Conservation (phyloP, 768 basidiomycete species). For the Fomitopsis pulvina region DNA sequence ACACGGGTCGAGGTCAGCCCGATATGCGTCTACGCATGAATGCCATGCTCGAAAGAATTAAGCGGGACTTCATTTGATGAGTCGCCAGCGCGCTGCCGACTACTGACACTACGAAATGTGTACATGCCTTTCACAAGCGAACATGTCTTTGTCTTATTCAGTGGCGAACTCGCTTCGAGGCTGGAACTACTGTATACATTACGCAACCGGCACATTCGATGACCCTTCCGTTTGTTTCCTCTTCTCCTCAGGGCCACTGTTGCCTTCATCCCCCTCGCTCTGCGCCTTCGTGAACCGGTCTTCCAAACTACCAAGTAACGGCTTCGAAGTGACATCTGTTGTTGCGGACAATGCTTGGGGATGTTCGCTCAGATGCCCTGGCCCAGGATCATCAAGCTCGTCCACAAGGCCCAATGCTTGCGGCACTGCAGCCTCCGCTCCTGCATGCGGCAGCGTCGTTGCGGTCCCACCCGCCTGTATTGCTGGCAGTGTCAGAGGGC, state of each 20-base stretch:
- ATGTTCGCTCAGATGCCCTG: constrained; percentile 79
- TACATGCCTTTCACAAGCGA: neutral
- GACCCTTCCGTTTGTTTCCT: neutral
- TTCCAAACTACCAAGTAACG: constrained; percentile 52
- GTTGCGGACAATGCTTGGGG: constrained; percentile 64
- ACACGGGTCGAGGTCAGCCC: constrained; percentile 48
- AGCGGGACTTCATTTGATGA: constrained; percentile 44
- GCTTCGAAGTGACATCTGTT: constrained; percentile 23
- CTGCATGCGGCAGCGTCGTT: constrained; percentile 21
- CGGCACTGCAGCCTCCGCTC: constrained; percentile 29
- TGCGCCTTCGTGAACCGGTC: constrained; percentile 56
- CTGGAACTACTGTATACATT: no score
- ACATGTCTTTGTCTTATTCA: neutral
- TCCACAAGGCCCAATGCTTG: constrained; percentile 74
- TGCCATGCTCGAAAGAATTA: constrained; percentile 81
- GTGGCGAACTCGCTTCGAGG: no score
- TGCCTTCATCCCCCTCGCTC: constrained; percentile 23
- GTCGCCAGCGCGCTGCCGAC: no score
- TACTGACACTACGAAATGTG: neutral
- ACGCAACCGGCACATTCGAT: no score
- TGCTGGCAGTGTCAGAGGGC: constrained; percentile 51
- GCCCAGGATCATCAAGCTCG: constrained; percentile 78
- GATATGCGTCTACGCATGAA: constrained; percentile 87
- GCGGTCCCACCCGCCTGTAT: constrained; percentile 26
- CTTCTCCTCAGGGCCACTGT: constrained; percentile 5